Evolutionary conservation across 169 alveolate species (phyloP).

Genomic region (Cryptosporidium sp.): DNA sequence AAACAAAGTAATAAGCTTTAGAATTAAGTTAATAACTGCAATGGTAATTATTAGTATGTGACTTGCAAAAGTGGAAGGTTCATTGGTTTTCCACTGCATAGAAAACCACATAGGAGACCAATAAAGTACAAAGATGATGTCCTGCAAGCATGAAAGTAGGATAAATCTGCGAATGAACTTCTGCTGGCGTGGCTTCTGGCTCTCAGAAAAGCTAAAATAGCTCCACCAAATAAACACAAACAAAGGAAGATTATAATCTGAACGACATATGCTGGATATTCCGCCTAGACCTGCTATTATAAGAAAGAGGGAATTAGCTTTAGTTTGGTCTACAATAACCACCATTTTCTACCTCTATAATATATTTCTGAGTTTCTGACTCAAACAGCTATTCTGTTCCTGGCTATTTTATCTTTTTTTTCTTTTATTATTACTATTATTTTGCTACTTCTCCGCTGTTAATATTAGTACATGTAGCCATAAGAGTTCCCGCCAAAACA

Average conservation of each 20-base stretch:
- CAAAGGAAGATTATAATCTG: slow-evolving; percentile 64
- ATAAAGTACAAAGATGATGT: slow-evolving; percentile 30
- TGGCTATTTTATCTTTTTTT: not conserved
- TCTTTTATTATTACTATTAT: not conserved
- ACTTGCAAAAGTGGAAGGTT: slow-evolving; percentile 55
- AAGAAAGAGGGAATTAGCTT: slow-evolving; percentile 36
- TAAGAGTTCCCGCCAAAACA: slow-evolving; percentile 2
- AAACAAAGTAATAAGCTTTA: slow-evolving; percentile 35
- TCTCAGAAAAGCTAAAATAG: slow-evolving; percentile 59
- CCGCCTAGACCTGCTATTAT: slow-evolving; percentile 59
- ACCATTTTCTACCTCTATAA: slow-evolving; percentile 3
- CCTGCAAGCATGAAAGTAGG: slow-evolving; percentile 57
- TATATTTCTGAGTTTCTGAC: not conserved
- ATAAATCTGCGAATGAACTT: slow-evolving; percentile 61
- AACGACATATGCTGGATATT: slow-evolving; percentile 41
- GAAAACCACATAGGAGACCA: slow-evolving; percentile 75
- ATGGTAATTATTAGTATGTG: slow-evolving; percentile 1
- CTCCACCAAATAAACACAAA: slow-evolving; percentile 70
- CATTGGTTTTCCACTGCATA: slow-evolving; percentile 73
- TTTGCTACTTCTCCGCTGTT: not conserved
- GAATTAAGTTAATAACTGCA: slow-evolving; percentile 18
- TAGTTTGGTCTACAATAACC: slow-evolving; percentile 35
- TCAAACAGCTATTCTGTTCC: not conserved
- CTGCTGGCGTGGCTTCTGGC: slow-evolving; percentile 42
- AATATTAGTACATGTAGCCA: not conserved